Conservation (phyloP, 1,139 yeast genomes). For the Meyerozyma athensensis region DNA sequence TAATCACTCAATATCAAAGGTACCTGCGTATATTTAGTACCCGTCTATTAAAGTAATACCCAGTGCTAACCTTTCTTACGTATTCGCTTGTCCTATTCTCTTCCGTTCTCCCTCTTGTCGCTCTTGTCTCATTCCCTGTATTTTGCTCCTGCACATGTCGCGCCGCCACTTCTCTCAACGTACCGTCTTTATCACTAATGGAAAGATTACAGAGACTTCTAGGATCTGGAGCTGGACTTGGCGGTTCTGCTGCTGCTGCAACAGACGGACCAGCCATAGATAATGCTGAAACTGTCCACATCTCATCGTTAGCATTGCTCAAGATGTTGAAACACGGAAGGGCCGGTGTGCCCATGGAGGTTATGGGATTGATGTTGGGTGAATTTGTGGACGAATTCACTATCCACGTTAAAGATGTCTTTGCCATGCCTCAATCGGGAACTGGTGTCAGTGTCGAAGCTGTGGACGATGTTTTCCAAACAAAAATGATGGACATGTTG, state of each 20-base stretch:
- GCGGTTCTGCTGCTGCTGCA: conserved; percentile 45
- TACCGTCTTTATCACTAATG: conserved; percentile 30
- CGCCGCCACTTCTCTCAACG: conserved; percentile 1
- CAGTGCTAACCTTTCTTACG: no score
- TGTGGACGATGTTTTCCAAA: conserved; percentile 97
- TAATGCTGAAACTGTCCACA: conserved; percentile 93
- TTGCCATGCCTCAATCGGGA: conserved; percentile 99
- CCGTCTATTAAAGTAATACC: no score
- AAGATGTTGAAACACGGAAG: conserved; percentile 98
- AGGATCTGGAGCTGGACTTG: conserved; percentile 55
- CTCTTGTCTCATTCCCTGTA: background rate
- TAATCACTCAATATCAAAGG: no score
- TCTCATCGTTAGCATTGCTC: conserved; percentile 88
- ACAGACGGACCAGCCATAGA: conserved; percentile 82
- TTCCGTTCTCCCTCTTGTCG: background rate
- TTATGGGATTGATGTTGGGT: conserved; percentile 98
- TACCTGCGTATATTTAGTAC: no score
- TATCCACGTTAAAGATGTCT: conserved; percentile 93
- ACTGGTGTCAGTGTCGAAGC: conserved; percentile 99
- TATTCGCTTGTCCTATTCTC: background rate
- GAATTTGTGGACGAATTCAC: conserved; percentile 98
- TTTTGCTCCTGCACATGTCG: background rate
- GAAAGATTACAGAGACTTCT: conserved; percentile 71
- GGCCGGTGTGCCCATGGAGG: conserved; percentile 99
- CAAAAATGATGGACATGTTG: conserved; percentile 99